These are phyloP conservation scores for Suaeda aralocaspica DNA, from an alignment of 148 eudicot genomes.

Conservation along the genomic window DNA sequence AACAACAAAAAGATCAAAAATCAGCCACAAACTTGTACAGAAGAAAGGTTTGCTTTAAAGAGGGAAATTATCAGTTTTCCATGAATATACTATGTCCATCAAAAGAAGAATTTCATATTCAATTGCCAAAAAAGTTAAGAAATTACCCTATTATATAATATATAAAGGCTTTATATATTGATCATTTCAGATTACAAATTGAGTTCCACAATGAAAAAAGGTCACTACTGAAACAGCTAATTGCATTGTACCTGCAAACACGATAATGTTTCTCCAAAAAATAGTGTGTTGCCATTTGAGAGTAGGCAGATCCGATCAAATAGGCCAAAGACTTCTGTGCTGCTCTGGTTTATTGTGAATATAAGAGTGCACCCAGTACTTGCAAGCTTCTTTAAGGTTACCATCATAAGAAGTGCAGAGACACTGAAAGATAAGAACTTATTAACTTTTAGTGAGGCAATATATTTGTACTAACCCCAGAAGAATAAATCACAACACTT, in stretches of 20 bases:
- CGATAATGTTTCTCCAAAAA: conserved; percentile 93
- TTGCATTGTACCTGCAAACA: conserved; percentile 76
- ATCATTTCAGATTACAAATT: neutral
- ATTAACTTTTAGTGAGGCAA: neutral
- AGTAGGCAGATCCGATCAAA: conserved; percentile 95
- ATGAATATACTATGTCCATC: neutral
- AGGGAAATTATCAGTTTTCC: neutral
- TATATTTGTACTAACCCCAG: neutral
- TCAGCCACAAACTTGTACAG: no score
- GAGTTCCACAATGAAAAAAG: neutral
- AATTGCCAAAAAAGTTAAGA: no score
- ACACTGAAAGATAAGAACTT: conserved; percentile 47
- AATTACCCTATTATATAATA: no score
- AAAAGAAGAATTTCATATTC: neutral
- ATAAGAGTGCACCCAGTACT: conserved; percentile 92
- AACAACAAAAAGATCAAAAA: no score
- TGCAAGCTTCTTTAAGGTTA: conserved; percentile 92
- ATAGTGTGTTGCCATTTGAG: conserved; percentile 90
- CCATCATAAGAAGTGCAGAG: conserved; percentile 99
- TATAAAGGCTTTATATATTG: neutral
- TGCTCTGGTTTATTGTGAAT: conserved; percentile 92
- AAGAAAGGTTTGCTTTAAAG: neutral
- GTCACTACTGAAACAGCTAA: neutral
- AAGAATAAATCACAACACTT: neutral
- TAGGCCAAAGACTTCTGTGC: conserved; percentile 98